Conservation (phyloP, 2,329 filamentous ascomycete genomes). For the Penicillium sp. region DNA sequence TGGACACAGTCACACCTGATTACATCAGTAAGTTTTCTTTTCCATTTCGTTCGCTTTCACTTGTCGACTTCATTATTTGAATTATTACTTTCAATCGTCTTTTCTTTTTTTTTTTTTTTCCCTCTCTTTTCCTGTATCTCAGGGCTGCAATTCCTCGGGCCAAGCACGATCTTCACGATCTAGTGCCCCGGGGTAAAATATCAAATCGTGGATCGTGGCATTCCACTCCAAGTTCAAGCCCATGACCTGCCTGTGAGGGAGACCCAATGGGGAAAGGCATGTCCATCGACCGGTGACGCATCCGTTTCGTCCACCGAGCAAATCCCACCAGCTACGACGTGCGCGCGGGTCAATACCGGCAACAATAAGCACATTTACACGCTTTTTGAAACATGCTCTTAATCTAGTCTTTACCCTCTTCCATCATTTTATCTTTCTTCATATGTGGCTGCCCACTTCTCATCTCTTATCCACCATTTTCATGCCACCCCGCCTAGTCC, state of each 20-base stretch:
- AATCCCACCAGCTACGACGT: constrained; percentile 15
- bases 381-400: constrained; percentile 13
- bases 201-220: constrained; percentile 10
- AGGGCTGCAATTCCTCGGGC: constrained; percentile 13
- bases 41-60: constrained; percentile 16
- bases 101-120: constrained; percentile 7
- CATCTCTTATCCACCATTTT: background rate
- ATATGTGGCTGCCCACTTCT: constrained; percentile 2
- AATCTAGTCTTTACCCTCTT: constrained; percentile 8
- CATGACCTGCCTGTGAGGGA: constrained; percentile 13
- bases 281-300: constrained; percentile 26
- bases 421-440: constrained; percentile 1
- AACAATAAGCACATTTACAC: constrained; percentile 5
- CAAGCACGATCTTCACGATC: constrained; percentile 16
- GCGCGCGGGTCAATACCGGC: constrained; percentile 5
- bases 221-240: constrained; percentile 5
- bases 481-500: background rate
- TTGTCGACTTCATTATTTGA: background rate
- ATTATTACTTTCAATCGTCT: background rate
- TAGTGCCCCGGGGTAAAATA: constrained; percentile 4
- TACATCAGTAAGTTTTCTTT: constrained; percentile 27
- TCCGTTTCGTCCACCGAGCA: constrained; percentile 10
- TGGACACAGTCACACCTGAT: constrained; percentile 24
- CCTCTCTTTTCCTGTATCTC: constrained; percentile 11
- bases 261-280: constrained; percentile 18